A percentile compares a stretch with the other conserved stretches of the same genome.
phyloP scores from a whole-genome alignment of 2,329 filamentous ascomycete species.

The Clonostachys solani region DNA sequence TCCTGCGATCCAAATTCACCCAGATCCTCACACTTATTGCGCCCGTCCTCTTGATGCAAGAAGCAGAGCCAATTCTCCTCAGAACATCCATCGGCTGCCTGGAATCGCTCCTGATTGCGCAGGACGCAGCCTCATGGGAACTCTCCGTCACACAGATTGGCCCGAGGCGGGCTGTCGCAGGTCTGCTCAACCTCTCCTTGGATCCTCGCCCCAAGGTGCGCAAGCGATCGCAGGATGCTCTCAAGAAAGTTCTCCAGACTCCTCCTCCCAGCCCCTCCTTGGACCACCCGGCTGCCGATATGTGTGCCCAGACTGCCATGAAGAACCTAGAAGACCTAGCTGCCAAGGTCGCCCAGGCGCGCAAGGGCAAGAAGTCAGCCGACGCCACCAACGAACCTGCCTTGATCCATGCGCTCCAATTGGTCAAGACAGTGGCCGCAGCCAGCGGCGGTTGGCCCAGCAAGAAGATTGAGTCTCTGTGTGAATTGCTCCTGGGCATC shows the following conservation, averaged over 20 bases:
- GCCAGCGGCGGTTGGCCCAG: constrained; percentile 94
- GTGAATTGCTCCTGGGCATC: constrained; percentile 83
- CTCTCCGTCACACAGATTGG: constrained; percentile 78
- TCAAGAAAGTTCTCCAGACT: constrained; percentile 76
- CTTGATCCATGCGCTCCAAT: constrained; percentile 85
- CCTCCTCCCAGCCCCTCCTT: constrained; percentile 88
- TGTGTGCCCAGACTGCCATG: constrained; percentile 90
- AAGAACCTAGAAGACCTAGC: constrained; percentile 74
- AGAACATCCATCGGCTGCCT: constrained; percentile 88
- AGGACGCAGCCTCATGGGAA: constrained; percentile 86
- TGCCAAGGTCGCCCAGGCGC: constrained; percentile 53
- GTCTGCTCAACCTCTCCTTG: constrained; percentile 77
- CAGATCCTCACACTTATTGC: constrained; percentile 86
- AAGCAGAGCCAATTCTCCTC: constrained; percentile 83
- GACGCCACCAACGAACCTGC: constrained; percentile 69
- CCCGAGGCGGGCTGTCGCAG: constrained; percentile 81
- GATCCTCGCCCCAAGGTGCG: constrained; percentile 91
- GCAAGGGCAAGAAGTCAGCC: constrained; percentile 59
- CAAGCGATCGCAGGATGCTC: constrained; percentile 86
- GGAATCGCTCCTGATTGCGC: constrained; percentile 84
- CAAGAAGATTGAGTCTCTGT: constrained; percentile 89
- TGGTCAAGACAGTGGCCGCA: constrained; percentile 84
- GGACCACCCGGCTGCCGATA: constrained; percentile 91
- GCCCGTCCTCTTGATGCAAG: constrained; percentile 72
- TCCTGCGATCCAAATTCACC: constrained; percentile 91